Evolutionary conservation across 768 basidiomycete genomes (phyloP), one percentile per base, ranked within the genome.

Genomic region (Sarcodon sp.): DNA sequence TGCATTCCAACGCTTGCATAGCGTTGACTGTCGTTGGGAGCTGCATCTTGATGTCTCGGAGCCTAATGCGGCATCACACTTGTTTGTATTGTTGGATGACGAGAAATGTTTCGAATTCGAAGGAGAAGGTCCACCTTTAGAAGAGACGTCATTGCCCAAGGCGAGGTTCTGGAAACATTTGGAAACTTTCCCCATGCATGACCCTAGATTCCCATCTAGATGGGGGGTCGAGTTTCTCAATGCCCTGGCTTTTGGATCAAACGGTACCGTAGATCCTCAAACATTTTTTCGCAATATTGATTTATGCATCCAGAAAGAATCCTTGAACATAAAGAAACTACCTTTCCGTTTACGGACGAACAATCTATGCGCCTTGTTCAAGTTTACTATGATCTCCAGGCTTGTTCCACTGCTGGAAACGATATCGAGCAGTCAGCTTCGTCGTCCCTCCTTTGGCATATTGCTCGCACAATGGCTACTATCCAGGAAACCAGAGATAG

Each of bases 61-160:
- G 21, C 21, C 21, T 5, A 15, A 35, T 34, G 2, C 8, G 15
- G 2, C 27, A 7, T 43, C 33, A 31, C 48, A 43, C 9, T 36
- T 45, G 12, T 31, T 41, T 9, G 44, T 37, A 21, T 27, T 15
- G 12, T 33, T 50, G 15, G 31, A 44, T 27, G 44, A 50, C 32
- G 43, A 45, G 44, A 7, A 13, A 7, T 38, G 48, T 35, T 21
- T 47, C 15, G 27, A 46, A n/a, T 21, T 35, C 6, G 45, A 46
- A 2, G 37, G 18, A 6, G 10, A 47, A 39, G 15, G 47, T 16
- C n/a, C 21, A 33, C 3, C 10, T 35, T 64, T 4, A 58, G 63
- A 46, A 64, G 66, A 4, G 65, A 69, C 44, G 64, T 66, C 48
- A 48, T 68, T 33, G 61, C 70, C 7, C 54, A 57, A n/a, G 56